phyloP scores from a whole-genome alignment of 2,329 filamentous ascomycete species.

The Colletotrichum aenigma region DNA sequence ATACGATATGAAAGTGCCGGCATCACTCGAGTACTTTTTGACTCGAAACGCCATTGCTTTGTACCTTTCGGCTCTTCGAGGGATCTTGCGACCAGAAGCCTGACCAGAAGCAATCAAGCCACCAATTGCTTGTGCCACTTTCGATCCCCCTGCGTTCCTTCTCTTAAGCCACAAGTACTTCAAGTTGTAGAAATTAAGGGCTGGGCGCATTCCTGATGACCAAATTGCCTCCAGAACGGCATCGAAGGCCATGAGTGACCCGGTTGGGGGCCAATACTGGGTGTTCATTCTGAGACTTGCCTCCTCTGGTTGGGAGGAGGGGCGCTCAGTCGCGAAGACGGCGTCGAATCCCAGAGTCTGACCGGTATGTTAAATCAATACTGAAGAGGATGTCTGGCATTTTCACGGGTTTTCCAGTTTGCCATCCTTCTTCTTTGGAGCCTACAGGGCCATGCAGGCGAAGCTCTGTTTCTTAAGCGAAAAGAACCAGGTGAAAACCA shows the following conservation, averaged over 20 bases:
- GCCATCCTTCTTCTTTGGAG: not conserved
- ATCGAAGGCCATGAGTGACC: not conserved
- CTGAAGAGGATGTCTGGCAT: too few species aligned
- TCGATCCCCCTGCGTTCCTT: not conserved
- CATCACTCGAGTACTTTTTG: not conserved
- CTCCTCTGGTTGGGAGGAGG: not conserved
- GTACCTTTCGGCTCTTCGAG: not conserved
- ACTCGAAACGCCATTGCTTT: not conserved
- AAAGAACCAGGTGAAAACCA: not conserved
- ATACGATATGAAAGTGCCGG: not conserved
- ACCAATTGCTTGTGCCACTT: not conserved
- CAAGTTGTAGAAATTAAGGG: not conserved
- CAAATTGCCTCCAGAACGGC: not conserved
- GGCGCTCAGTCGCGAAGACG: not conserved
- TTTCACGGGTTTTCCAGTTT: too few species aligned
- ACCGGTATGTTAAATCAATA: too few species aligned
- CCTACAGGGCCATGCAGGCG: not conserved
- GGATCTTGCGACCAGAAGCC: not conserved
- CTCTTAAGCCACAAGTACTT: rapidly evolving
- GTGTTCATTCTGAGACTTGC: not conserved
- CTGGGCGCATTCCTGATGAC: not conserved
- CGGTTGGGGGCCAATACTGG: not conserved
- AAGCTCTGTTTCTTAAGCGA: not conserved
- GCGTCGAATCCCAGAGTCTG: not conserved
- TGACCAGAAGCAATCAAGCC: not conserved